A percentile compares a stretch with the other conserved stretches of the same genome.
Evolutionary conservation across 371 early-diverging fungal species (phyloP).

Genomic region (Zychaea mexicana): DNA sequence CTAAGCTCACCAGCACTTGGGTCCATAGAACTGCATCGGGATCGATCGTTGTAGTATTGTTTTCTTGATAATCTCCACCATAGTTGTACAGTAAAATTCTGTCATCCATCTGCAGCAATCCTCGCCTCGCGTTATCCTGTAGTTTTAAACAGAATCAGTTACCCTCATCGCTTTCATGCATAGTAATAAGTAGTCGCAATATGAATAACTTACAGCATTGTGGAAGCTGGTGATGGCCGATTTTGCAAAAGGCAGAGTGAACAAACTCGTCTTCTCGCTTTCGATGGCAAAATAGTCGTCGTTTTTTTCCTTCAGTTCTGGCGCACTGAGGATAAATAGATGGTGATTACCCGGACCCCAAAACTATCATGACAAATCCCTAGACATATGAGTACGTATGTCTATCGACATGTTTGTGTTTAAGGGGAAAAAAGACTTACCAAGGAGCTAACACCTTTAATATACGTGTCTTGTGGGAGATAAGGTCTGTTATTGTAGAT

Average conservation of each 20-base stretch:
- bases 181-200: too few relatives aligned
- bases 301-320: background rate
- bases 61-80: slow-evolving; percentile 62
- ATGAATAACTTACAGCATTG: slow-evolving; percentile 50
- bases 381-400: background rate
- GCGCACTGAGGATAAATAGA: slow-evolving; percentile 53
- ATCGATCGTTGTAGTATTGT: slow-evolving; percentile 71
- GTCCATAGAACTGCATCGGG: slow-evolving; percentile 80
- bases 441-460: slow-evolving; percentile 59
- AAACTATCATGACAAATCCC: slow-evolving; percentile 49
- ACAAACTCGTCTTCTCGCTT: slow-evolving; percentile 41
- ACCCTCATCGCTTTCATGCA: too few relatives aligned
- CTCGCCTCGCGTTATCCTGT: slow-evolving; percentile 71
- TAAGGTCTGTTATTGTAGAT: slow-evolving; percentile 1
- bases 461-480: slow-evolving; percentile 55
- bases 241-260: slow-evolving; percentile 71
- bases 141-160: background rate
- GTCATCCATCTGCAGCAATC: slow-evolving; percentile 73
- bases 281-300: slow-evolving; percentile 1
- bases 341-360: slow-evolving; percentile 79
- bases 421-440: slow-evolving; percentile 35
- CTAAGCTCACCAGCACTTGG: slow-evolving; percentile 61
- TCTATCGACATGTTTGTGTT: background rate
- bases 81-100: slow-evolving; percentile 71
- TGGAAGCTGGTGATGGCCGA: slow-evolving; percentile 60